These are phyloP conservation scores for Suillus ampliporus DNA, from an alignment of 768 basidiomycete species.

Conservation along the genomic window DNA sequence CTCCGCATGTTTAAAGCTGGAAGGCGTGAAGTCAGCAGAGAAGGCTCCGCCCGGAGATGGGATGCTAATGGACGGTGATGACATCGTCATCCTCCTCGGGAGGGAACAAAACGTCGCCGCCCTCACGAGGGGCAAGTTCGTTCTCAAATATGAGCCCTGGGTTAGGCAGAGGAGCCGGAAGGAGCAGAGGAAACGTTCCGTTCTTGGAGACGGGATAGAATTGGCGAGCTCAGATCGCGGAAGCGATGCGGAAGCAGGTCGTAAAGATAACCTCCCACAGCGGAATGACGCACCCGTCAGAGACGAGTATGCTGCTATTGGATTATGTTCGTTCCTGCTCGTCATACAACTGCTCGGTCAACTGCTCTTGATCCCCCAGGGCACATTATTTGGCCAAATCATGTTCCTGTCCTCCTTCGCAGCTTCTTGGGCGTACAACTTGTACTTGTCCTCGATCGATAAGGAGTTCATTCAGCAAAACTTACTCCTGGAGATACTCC, in stretches of 20 bases:
- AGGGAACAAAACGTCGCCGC: slow-evolving; percentile 17
- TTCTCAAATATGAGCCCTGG: slow-evolving; percentile 25
- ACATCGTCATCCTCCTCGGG: slow-evolving; percentile 22
- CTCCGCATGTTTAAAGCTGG: slow-evolving; percentile 13
- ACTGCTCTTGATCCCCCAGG: slow-evolving; percentile 41
- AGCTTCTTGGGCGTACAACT: slow-evolving; percentile 41
- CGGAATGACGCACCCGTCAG: neutral
- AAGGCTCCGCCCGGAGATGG: slow-evolving; percentile 38
- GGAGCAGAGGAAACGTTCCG: neutral
- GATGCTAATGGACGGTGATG: slow-evolving; percentile 14
- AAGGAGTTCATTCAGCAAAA: slow-evolving; percentile 23
- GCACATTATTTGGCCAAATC: slow-evolving; percentile 39
- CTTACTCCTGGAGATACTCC: slow-evolving; percentile 18
- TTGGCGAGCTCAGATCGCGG: slow-evolving; percentile 14
- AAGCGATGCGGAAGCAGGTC: neutral
- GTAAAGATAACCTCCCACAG: neutral
- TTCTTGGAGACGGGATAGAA: neutral
- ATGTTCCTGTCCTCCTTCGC: slow-evolving; percentile 38
- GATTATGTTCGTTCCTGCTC: slow-evolving; percentile 37
- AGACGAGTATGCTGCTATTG: slow-evolving; percentile 24
- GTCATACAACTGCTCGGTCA: slow-evolving; percentile 39
- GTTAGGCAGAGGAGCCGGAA: neutral
- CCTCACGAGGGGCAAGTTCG: slow-evolving; percentile 23
- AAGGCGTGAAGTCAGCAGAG: slow-evolving; percentile 19
- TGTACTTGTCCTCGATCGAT: slow-evolving; percentile 40